Percentiles rank a stretch among this genome's conserved stretches.
Conservation (phyloP, 768 basidiomycete genomes). For the Lanmaoa rubissima region DNA sequence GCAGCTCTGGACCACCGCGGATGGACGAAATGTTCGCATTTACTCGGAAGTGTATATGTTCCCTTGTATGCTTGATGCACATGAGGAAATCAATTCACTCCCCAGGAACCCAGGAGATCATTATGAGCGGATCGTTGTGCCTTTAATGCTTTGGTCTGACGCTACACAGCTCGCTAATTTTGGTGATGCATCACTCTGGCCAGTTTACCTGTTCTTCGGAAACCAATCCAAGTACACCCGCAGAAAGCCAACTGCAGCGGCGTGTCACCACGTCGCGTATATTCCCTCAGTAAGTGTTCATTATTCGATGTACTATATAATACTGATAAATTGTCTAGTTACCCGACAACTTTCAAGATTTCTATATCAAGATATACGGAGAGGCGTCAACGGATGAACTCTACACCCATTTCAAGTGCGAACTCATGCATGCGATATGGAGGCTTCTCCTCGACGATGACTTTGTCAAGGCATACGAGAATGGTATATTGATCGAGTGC, state of each 20-base stretch:
- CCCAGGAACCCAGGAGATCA: background rate
- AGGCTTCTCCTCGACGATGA: background rate
- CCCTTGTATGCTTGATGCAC: background rate
- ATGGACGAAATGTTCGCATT: background rate
- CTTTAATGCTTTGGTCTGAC: conserved; percentile 28
- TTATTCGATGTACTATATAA: no score
- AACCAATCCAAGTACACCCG: conserved; percentile 19
- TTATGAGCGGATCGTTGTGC: conserved; percentile 7
- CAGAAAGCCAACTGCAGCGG: conserved; percentile 3
- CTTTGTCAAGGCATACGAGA: background rate
- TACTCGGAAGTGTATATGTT: conserved; percentile 1
- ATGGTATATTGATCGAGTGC: background rate
- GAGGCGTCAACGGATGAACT: background rate
- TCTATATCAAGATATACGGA: background rate
- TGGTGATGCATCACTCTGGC: conserved; percentile 30
- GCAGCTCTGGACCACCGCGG: background rate
- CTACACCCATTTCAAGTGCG: background rate
- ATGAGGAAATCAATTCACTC: background rate
- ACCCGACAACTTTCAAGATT: conserved; percentile 10
- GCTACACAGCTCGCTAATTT: conserved; percentile 27
- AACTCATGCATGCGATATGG: conserved; percentile 4
- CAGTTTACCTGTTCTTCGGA: conserved; percentile 22
- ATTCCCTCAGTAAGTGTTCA: background rate
- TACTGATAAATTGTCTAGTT: conserved; percentile 3
- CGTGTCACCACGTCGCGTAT: conserved; percentile 17